phyloP scores from a whole-genome alignment of 129 eudicot genomes.

The Flaveria sonorensis region DNA sequence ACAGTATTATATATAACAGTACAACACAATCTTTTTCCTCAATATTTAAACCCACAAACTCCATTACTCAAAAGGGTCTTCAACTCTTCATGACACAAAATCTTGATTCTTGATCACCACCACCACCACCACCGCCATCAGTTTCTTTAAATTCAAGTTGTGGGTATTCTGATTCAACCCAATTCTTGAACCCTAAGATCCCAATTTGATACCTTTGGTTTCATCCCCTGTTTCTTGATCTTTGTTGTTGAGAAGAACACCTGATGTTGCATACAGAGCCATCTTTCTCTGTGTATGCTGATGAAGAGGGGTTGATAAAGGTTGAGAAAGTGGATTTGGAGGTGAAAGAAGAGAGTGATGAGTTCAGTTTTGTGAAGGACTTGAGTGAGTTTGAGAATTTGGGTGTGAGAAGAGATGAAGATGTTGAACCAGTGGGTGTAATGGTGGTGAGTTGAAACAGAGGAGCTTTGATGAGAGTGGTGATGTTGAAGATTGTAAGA shows the following conservation, averaged over 20 bases:
- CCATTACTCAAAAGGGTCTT: neutral
- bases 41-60: neutral
- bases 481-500: constrained; percentile 30
- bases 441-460: constrained; percentile 17
- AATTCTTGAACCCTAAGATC: too few relatives aligned
- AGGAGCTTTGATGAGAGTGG: neutral
- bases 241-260: neutral
- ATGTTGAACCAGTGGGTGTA: constrained; percentile 24
- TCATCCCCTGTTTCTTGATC: neutral
- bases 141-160: too few relatives aligned
- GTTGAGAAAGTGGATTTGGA: constrained; percentile 26
- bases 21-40: neutral
- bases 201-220: constrained; percentile 11
- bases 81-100: neutral
- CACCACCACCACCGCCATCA: too few relatives aligned
- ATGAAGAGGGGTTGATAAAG: constrained; percentile 39
- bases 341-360: constrained; percentile 30
- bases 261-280: constrained; percentile 65
- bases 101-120: too few relatives aligned
- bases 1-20: too few relatives aligned
- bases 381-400: constrained; percentile 36
- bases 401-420: constrained; percentile 34
- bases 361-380: constrained; percentile 53
- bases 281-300: constrained; percentile 64
- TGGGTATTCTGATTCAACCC: too few relatives aligned